Evolutionary conservation across 2,329 filamentous ascomycete species (phyloP).

Genomic region (Corinectria fuckeliana): DNA sequence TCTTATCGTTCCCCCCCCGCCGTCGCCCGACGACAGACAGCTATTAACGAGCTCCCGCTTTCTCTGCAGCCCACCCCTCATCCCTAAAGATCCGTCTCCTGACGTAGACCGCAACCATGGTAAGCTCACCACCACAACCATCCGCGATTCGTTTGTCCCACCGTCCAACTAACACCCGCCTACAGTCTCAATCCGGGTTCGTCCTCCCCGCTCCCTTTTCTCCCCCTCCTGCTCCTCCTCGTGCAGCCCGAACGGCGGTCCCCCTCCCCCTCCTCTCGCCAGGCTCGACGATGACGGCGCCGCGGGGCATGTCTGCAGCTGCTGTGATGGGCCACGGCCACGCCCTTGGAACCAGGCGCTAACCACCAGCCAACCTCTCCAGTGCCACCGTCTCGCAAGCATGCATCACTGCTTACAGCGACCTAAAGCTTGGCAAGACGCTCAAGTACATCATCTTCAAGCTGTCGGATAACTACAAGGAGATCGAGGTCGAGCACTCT

Average conservation of each 20-base stretch:
- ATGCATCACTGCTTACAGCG: slow-evolving; percentile 76
- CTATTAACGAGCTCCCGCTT: slow-evolving; percentile 37
- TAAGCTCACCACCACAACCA: slow-evolving; percentile 40
- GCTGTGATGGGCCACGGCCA: slow-evolving; percentile 8
- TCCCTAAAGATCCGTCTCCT: slow-evolving; percentile 37
- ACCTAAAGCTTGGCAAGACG: slow-evolving; percentile 82
- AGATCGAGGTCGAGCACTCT: slow-evolving; percentile 81
- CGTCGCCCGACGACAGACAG: slow-evolving; percentile 27
- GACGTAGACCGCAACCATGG: slow-evolving; percentile 49
- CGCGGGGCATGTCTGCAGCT: slow-evolving; percentile 33
- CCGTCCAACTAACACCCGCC: slow-evolving; percentile 29
- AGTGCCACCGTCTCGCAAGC: slow-evolving; percentile 77
- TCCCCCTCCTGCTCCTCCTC: slow-evolving; percentile 16
- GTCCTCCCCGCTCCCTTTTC: slow-evolving; percentile 47
- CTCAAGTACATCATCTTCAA: slow-evolving; percentile 90
- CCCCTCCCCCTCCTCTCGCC: slow-evolving; percentile 13
- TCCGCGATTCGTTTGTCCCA: neutral
- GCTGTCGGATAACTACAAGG: slow-evolving; percentile 81
- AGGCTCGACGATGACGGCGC: slow-evolving; percentile 27
- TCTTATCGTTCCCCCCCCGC: slow-evolving; percentile 1
- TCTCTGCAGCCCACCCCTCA: slow-evolving; percentile 37
- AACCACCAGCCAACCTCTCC: slow-evolving; percentile 32
- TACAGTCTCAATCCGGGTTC: slow-evolving; percentile 73
- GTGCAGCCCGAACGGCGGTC: slow-evolving; percentile 13
- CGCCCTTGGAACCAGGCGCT: slow-evolving; percentile 31